These are phyloP conservation scores for Pseudogymnoascus sp. DNA, from an alignment of 2,329 filamentous ascomycete species.

Conservation along the genomic window DNA sequence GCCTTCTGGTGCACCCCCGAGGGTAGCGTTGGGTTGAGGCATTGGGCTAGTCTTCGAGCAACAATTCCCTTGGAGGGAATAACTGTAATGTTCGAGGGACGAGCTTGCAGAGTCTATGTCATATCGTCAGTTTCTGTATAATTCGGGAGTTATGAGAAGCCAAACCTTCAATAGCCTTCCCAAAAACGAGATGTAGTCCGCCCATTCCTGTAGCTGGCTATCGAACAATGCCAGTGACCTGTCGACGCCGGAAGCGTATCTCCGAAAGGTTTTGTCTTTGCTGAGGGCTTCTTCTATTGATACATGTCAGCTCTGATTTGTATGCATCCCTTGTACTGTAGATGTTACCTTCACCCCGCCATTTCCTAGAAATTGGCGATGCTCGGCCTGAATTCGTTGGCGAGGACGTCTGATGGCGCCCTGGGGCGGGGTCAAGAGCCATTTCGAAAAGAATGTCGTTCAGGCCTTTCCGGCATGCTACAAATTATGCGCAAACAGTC, in stretches of 20 bases:
- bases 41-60: slow-evolving; percentile 89
- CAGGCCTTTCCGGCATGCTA: background rate
- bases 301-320: background rate
- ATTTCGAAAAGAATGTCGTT: slow-evolving; percentile 35
- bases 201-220: slow-evolving; percentile 93
- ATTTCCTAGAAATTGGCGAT: slow-evolving; percentile 67
- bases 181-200: slow-evolving; percentile 96
- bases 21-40: slow-evolving; percentile 83
- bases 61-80: slow-evolving; percentile 79
- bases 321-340: background rate
- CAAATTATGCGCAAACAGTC: background rate
- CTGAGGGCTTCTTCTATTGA: slow-evolving; percentile 45
- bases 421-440: slow-evolving; percentile 55
- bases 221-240: slow-evolving; percentile 85
- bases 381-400: slow-evolving; percentile 79
- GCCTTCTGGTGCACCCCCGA: slow-evolving; percentile 97
- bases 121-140: slow-evolving; percentile 22
- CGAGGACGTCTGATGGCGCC: slow-evolving; percentile 53
- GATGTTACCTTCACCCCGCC: slow-evolving; percentile 63
- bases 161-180: slow-evolving; percentile 80
- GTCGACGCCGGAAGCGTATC: slow-evolving; percentile 85
- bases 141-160: slow-evolving; percentile 11
- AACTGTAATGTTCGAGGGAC: slow-evolving; percentile 61
- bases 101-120: slow-evolving; percentile 74
- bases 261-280: slow-evolving; percentile 67